Evolutionary conservation across 2,329 filamentous ascomycete genomes (phyloP), one percentile per base, ranked within the genome.

Genomic region (Trichoderma sp.): DNA sequence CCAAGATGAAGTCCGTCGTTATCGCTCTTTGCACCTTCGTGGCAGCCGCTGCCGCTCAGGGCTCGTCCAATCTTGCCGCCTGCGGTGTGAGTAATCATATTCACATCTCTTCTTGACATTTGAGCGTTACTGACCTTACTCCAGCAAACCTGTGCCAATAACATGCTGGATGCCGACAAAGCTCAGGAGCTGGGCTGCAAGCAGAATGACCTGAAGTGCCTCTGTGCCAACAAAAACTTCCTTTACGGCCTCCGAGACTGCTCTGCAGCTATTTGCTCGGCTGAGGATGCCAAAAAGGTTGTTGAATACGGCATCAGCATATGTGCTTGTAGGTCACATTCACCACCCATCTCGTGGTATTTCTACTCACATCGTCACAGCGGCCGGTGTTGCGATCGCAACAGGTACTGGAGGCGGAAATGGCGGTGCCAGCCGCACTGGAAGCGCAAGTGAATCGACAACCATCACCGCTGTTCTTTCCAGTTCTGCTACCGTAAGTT

Each of bases 1-100:
- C 76, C 81, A 86, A 81, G 73, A 87, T 87, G 85, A 87, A 86
- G 84, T 79, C 80, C 68, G 75, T 79, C 69, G 72, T 83, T 73
- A 73, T 85, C 73, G 74, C 83, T 71, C 73, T 83, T 74, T 80
- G 80, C 76, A 75, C 81, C 72, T 75, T 83, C 68, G 80, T 80
- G 72, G 78, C 81, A 59, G 75, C 81, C 52, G 80, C 75, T 71
- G 77, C 77, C 21, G 83, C 81, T 52, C 84, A 86, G 75, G 75
- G 79, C 71, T 63, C 79, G 58, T 65, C 77, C 69, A 77, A 78
- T 68, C 83, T 88, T 62, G 81, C 85, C 40, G 69, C 75, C 21
- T 89, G 87, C 74, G 86, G 82, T 77, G 87, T 88, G 84, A 82
- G 86, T 82, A 24, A 14, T 19, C 11, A 61, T 7, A 11, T 31